Conservation (phyloP, 768 basidiomycete genomes). For the Hydnomerulius pinastri region DNA sequence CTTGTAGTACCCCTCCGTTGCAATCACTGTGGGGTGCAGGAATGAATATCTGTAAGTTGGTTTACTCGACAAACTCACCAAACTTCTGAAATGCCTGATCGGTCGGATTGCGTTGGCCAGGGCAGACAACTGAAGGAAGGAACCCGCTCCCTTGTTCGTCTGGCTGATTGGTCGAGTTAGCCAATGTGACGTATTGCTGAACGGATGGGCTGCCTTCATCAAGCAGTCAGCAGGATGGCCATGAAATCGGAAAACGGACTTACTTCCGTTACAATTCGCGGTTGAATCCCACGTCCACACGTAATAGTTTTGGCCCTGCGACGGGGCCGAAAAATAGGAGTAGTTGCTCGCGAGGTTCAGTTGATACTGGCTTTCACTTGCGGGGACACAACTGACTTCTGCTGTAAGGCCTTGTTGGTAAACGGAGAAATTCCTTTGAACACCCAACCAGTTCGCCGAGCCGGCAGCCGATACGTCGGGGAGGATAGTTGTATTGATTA, state of each 20-base stretch:
- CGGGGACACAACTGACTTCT: not conserved
- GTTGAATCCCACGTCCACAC: not conserved
- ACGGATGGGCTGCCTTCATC: not conserved
- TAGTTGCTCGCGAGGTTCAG: not conserved
- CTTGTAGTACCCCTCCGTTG: not conserved
- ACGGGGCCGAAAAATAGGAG: not conserved
- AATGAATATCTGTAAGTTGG: not conserved
- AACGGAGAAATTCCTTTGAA: not conserved
- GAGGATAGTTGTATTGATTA: not conserved
- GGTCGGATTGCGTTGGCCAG: not conserved
- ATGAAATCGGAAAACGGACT: not conserved
- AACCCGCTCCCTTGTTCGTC: conserved; percentile 1
- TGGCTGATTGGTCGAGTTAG: not conserved
- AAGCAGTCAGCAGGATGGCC: not conserved
- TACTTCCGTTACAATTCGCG: not conserved
- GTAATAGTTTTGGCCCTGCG: not conserved
- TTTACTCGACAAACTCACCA: not conserved
- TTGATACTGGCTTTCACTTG: not conserved
- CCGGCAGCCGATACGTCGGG: not conserved
- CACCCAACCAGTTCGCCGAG: not conserved
- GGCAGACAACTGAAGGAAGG: conserved; percentile 1
- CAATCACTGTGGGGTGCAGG: not conserved
- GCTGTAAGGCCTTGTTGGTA: not conserved
- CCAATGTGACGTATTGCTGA: not conserved
- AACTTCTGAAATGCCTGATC: not conserved